These are phyloP conservation scores for Fagopyrum esculentum DNA, from an alignment of 148 eudicot species.

Conservation along the genomic window DNA sequence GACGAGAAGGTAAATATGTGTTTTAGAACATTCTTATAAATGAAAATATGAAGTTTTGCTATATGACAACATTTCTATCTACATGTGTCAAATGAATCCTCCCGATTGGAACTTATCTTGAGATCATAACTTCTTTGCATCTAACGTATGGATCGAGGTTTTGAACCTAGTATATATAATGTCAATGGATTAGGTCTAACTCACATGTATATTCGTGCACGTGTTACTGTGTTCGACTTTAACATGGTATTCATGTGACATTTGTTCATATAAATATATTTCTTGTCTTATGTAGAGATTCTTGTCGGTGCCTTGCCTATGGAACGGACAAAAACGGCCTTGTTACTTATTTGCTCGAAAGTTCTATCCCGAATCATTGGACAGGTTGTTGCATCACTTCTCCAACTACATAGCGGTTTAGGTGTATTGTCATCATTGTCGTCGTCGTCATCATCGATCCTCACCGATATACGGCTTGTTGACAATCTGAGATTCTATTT, in stretches of 20 bases:
- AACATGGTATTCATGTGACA: too few species aligned
- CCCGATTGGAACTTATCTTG: too few species aligned
- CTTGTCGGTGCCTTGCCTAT: conserved; percentile 45
- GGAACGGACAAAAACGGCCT: conserved; percentile 79
- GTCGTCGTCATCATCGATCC: neutral
- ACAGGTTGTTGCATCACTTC: conserved; percentile 51
- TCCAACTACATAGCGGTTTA: conserved; percentile 53
- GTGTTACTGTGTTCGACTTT: too few species aligned
- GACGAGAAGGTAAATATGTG: conserved; percentile 8
- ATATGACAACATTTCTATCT: neutral
- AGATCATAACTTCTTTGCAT: too few species aligned
- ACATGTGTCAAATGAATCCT: neutral
- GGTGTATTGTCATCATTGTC: neutral
- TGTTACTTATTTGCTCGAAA: conserved; percentile 86
- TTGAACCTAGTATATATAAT: neutral
- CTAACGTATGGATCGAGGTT: too few species aligned
- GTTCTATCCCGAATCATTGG: conserved; percentile 75
- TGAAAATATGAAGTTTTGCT: too few species aligned
- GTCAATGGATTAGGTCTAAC: too few species aligned
- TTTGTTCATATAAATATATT: too few species aligned
- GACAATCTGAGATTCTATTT: neutral
- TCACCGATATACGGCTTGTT: neutral
- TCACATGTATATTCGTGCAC: too few species aligned
- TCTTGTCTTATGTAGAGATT: neutral
- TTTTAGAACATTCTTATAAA: too few species aligned